Evolutionary conservation across 805 yeast species (phyloP).

Genomic region (Saccharomycopsis sp.): DNA sequence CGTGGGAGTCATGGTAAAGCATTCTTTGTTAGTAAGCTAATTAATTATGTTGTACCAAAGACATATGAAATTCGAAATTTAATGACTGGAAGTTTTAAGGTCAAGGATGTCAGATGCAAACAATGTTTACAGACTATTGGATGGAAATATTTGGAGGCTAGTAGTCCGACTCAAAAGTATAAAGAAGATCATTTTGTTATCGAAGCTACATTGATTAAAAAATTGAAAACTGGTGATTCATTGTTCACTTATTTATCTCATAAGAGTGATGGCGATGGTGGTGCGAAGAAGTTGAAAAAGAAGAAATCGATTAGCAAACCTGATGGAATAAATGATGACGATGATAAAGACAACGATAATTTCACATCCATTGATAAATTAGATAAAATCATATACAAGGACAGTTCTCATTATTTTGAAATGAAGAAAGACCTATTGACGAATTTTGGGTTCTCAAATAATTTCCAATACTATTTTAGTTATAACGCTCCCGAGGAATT

Average conservation of each 20-base stretch:
- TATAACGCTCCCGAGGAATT: not conserved
- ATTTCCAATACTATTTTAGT: constrained; percentile 9
- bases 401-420: constrained; percentile 17
- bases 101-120: constrained; percentile 50
- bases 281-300: no score
- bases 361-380: not conserved
- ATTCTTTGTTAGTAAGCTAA: constrained; percentile 9
- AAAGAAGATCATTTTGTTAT: constrained; percentile 47
- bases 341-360: not conserved
- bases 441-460: constrained; percentile 2
- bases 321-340: not conserved
- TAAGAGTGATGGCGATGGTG: no score
- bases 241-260: constrained; percentile 6
- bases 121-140: constrained; percentile 50
- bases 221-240: not conserved
- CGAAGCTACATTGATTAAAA: constrained; percentile 8
- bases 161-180: constrained; percentile 39
- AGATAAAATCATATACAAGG: constrained; percentile 9
- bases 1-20: constrained; percentile 18
- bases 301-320: not conserved
- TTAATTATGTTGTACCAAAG: constrained; percentile 13
- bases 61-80: constrained; percentile 36
- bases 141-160: constrained; percentile 55
- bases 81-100: constrained; percentile 54
- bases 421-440: constrained; percentile 14